Conservation (phyloP, 2,329 filamentous ascomycete species). For the Didymella lethalis region DNA sequence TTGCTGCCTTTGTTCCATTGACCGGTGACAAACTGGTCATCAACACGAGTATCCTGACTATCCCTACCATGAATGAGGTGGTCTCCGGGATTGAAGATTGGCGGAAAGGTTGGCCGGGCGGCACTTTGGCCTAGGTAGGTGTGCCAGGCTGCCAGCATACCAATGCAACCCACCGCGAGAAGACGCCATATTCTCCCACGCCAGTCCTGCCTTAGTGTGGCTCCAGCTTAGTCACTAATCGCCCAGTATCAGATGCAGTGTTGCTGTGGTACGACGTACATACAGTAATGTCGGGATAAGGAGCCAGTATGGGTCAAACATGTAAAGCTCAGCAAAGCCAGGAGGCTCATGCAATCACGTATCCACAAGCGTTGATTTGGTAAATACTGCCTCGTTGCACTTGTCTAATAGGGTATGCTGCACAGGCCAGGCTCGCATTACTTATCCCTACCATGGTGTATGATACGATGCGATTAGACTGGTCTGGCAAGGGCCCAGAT, state of each 20-base stretch:
- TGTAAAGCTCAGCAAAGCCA: too few relatives aligned
- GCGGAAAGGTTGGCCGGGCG: constrained; percentile 30
- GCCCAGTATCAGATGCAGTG: constrained; percentile 15
- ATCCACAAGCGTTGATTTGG: too few relatives aligned
- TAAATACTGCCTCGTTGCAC: too few relatives aligned
- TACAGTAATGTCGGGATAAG: too few relatives aligned
- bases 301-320: too few relatives aligned
- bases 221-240: constrained; percentile 8
- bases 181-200: constrained; percentile 19
- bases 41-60: constrained; percentile 17
- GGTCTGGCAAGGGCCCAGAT: constrained; percentile 5
- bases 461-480: constrained; percentile 9
- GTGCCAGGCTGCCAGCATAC: constrained; percentile 12
- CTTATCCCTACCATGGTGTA: not conserved
- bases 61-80: constrained; percentile 11
- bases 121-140: constrained; percentile 25
- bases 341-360: too few relatives aligned
- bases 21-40: constrained; percentile 17
- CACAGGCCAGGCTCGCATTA: too few relatives aligned
- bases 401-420: too few relatives aligned
- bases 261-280: not conserved
- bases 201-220: constrained; percentile 24
- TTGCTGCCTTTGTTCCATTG: constrained; percentile 18
- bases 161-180: constrained; percentile 25
- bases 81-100: constrained; percentile 36